Evolutionary conservation across 2,329 filamentous ascomycete genomes (phyloP).

Genomic region (Arthroderma uncinatum): DNA sequence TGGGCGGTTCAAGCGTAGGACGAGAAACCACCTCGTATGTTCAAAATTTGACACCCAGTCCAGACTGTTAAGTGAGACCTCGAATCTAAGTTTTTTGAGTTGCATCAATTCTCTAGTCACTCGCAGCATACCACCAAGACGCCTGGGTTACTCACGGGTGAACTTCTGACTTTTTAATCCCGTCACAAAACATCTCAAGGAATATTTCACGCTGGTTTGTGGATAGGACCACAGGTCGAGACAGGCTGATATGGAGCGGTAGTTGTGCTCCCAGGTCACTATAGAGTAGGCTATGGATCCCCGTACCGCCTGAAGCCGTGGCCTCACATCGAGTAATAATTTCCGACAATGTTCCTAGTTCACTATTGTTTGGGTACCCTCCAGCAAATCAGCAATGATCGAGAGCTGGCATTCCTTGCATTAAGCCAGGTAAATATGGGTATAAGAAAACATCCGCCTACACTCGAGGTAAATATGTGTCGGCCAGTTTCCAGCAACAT

Average conservation of each 20-base stretch:
- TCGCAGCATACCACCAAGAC: neutral
- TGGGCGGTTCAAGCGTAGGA: constrained; percentile 50
- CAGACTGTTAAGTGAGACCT: constrained; percentile 36
- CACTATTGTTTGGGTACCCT: constrained; percentile 33
- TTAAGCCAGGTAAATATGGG: neutral
- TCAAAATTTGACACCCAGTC: constrained; percentile 59
- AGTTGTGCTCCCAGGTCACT: constrained; percentile 67
- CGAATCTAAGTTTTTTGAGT: constrained; percentile 35
- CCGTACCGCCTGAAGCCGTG: constrained; percentile 33
- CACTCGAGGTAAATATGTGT: constrained; percentile 90
- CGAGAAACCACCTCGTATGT: constrained; percentile 68
- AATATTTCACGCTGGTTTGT: constrained; percentile 64
- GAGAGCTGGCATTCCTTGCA: neutral
- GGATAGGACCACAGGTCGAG: constrained; percentile 62
- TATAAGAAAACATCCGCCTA: constrained; percentile 37
- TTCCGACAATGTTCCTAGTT: constrained; percentile 24
- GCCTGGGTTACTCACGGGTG: constrained; percentile 31
- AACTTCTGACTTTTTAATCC: constrained; percentile 35
- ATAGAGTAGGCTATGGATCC: constrained; percentile 57
- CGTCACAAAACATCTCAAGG: constrained; percentile 42
- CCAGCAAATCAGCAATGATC: constrained; percentile 14
- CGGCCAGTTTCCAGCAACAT: constrained; percentile 83
- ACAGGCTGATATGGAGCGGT: constrained; percentile 85
- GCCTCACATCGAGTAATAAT: constrained; percentile 22
- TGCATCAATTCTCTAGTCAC: neutral